Evolutionary conservation across 2,329 filamentous ascomycete genomes (phyloP).

Genomic region (Aspergillus brunneoviolaceus): DNA sequence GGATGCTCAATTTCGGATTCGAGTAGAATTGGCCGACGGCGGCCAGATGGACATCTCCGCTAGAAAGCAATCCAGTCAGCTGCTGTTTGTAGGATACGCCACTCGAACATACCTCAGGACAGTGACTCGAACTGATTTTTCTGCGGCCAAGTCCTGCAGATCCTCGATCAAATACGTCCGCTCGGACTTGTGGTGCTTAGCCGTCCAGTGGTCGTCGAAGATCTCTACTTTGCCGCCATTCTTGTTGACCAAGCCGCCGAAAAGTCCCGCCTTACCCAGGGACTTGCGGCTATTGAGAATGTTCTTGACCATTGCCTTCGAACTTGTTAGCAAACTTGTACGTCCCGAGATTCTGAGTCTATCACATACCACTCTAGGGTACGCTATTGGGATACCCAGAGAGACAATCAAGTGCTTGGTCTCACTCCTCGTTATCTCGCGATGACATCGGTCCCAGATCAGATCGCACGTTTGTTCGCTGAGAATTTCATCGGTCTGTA

Average conservation of each 20-base stretch:
- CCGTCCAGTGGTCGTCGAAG: constrained; percentile 95
- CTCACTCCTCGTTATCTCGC: constrained; percentile 77
- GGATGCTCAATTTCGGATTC: constrained; percentile 75
- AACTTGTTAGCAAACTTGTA: constrained; percentile 27
- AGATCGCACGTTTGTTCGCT: constrained; percentile 78
- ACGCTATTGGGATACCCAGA: constrained; percentile 79
- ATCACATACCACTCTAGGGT: constrained; percentile 68
- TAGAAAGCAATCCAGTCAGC: constrained; percentile 29
- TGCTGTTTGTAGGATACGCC: neutral
- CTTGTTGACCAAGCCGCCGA: constrained; percentile 79
- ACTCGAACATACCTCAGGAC: constrained; percentile 65
- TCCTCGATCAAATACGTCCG: constrained; percentile 84
- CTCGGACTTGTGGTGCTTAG: constrained; percentile 89
- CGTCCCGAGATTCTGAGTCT: neutral
- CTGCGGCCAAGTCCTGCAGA: constrained; percentile 86
- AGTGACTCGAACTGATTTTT: constrained; percentile 87
- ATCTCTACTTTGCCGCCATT: constrained; percentile 92
- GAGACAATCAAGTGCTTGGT: constrained; percentile 89
- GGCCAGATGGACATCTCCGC: constrained; percentile 90
- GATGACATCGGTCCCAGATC: constrained; percentile 81
- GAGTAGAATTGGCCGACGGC: constrained; percentile 95
- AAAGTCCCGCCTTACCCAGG: constrained; percentile 74
- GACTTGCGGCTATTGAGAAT: constrained; percentile 84
- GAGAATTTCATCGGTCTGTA: constrained; percentile 70
- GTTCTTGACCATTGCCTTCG: constrained; percentile 64